These are phyloP conservation scores for Penicillium macrosclerotiorum DNA, from an alignment of 495 filamentous ascomycete genomes.

Conservation along the genomic window DNA sequence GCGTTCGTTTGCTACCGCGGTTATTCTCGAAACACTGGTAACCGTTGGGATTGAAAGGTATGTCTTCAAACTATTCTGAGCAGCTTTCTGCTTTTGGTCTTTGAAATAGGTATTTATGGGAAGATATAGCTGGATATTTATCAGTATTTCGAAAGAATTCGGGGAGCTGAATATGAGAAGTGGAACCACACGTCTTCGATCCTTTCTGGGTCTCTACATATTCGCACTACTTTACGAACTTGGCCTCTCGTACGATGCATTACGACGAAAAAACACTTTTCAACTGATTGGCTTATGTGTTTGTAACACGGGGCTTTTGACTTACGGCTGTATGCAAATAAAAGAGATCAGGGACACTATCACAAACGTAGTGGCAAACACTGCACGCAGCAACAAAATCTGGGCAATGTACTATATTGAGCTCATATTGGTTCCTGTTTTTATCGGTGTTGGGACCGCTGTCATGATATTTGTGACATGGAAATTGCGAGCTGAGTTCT, in stretches of 20 bases:
- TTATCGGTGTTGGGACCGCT: slow-evolving; percentile 14
- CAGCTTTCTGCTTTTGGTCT: background rate
- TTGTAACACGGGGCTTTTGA: slow-evolving; percentile 20
- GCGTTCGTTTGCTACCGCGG: slow-evolving; percentile 15
- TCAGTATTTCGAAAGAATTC: slow-evolving; percentile 18
- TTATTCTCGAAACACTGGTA: slow-evolving; percentile 17
- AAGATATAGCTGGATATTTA: slow-evolving; percentile 17
- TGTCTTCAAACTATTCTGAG: background rate
- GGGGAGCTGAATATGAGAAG: background rate
- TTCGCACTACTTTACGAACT: slow-evolving; percentile 24
- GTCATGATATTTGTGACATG: slow-evolving; percentile 17
- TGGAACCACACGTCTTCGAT: slow-evolving; percentile 17
- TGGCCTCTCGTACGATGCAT: slow-evolving; percentile 19
- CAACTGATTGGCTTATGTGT: slow-evolving; percentile 20
- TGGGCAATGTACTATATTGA: slow-evolving; percentile 8
- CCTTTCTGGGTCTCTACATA: slow-evolving; percentile 22
- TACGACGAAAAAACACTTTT: slow-evolving; percentile 22
- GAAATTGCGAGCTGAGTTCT: slow-evolving; percentile 8
- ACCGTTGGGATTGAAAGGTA: slow-evolving; percentile 18
- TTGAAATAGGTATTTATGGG: background rate
- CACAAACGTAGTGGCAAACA: background rate
- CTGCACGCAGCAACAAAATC: slow-evolving; percentile 2
- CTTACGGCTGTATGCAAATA: slow-evolving; percentile 20
- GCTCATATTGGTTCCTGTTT: slow-evolving; percentile 18
- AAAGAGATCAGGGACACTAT: slow-evolving; percentile 17